Conservation (phyloP, 148 eudicot species). For the Polygonum aviculare region DNA sequence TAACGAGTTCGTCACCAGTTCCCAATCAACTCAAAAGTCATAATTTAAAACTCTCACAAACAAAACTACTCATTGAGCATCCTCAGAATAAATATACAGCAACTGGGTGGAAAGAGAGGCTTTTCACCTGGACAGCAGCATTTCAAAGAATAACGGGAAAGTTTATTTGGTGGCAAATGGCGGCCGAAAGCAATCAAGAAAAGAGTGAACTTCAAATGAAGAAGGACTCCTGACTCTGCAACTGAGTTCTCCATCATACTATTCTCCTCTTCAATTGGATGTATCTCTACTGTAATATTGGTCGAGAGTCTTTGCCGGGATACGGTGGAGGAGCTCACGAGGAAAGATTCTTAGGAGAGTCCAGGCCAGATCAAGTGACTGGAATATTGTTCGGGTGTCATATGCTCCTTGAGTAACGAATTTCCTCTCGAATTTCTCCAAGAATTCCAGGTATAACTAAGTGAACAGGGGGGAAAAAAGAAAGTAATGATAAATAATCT, state of each 20-base stretch:
- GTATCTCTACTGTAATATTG: slow-evolving; percentile 84
- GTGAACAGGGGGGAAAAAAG: background rate
- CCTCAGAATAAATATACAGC: background rate
- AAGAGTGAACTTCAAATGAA: background rate
- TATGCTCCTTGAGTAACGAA: slow-evolving; percentile 97
- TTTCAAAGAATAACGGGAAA: slow-evolving; percentile 13
- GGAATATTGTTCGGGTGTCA: slow-evolving; percentile 91
- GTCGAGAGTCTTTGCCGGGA: slow-evolving; percentile 98
- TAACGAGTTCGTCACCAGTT: background rate
- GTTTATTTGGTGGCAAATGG: slow-evolving; percentile 21
- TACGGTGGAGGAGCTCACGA: slow-evolving; percentile 97
- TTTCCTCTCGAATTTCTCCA: slow-evolving; percentile 97
- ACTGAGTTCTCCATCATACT: background rate
- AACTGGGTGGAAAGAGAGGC: slow-evolving; percentile 9
- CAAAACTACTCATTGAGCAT: background rate
- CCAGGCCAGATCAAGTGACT: slow-evolving; percentile 98
- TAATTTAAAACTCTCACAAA: background rate
- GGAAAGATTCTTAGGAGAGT: slow-evolving; percentile 94
- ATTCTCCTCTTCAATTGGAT: slow-evolving; percentile 31
- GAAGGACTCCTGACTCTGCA: background rate
- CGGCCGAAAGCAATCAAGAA: background rate
- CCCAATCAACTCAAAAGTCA: background rate
- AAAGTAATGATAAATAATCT: background rate
- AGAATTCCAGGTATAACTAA: slow-evolving; percentile 88
- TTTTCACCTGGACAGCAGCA: background rate